Base-by-base conservation (phyloP, 805 yeast genomes). In the Lipomyces starkeyi region DNA sequence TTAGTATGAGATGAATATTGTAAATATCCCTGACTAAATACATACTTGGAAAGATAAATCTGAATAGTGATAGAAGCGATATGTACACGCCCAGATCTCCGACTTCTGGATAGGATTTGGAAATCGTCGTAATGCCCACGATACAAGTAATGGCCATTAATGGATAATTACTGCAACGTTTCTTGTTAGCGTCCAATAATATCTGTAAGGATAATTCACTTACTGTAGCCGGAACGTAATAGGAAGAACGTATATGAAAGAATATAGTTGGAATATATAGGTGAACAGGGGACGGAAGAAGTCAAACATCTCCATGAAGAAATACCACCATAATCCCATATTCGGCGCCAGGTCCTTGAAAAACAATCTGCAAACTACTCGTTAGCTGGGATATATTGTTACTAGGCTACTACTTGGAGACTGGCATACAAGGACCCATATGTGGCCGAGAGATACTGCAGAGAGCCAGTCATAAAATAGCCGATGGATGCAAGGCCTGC, bases 321-420 rank as follows among this genome's bases (percentile, higher is more conserved):
- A 88, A 80, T 95, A 95, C 99, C 99, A 95, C 99, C 99, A 95
- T 25, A 95, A 81, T 0, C 99, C 99, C 72, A 95, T 78, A 78
- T 95, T 95, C 34, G 99, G 99, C 4, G 88, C 83, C 69, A 93
- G 86, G 71, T 91, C 93, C 52, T 83, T 83, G 74, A 91, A 88
- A 29, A 81, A 80, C 5, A 91, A 75, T 5, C 85, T 78, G 2
- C 86, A 20, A 40, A 20, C 2, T n/a, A 22, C 11, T 43, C 20
- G 49, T 43, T 43, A 43, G 49, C 20, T 43, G 14, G 14, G 49
- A 43, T 17, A 43, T 7, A n/a, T n/a, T n/a, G 49, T n/a, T 4
- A 5, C 22, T 5, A 6, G 9, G 22, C 49, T n/a, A 17, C 43
- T 29, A 34, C 2, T 53, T 14, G 25, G 29, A 9, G 6, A 62